These are phyloP conservation scores for Tylopilus plumbeoviolaceoides DNA, from an alignment of 768 basidiomycete species.

Conservation along the genomic window DNA sequence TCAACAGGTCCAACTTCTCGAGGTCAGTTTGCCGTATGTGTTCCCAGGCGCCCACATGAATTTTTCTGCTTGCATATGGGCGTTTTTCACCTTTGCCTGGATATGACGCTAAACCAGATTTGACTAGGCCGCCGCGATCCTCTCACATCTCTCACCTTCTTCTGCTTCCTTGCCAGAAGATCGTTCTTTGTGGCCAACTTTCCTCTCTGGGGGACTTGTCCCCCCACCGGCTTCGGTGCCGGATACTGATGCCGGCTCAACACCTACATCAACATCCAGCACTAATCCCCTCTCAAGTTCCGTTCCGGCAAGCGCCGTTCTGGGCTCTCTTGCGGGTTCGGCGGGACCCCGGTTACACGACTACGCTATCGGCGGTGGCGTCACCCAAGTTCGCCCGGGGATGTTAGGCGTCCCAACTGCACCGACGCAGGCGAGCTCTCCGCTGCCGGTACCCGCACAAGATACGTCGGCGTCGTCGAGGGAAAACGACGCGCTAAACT, in stretches of 20 bases:
- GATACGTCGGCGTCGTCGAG: constrained; percentile 1
- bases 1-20: constrained; percentile 94
- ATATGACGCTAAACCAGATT: constrained; percentile 6
- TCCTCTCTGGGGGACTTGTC: constrained; percentile 66
- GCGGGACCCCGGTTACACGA: constrained; percentile 63
- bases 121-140: constrained; percentile 83
- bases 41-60: not conserved
- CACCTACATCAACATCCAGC: constrained; percentile 13
- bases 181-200: constrained; percentile 88
- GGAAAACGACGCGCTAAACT: constrained; percentile 26
- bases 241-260: constrained; percentile 6
- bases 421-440: not conserved
- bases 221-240: constrained; percentile 41
- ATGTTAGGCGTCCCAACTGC: constrained; percentile 36
- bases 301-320: constrained; percentile 37
- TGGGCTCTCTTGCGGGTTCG: not conserved
- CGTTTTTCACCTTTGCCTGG: not conserved
- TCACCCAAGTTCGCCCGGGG: constrained; percentile 61
- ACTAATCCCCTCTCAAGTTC: constrained; percentile 44
- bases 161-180: constrained; percentile 84
- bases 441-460: constrained; percentile 3
- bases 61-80: not conserved
- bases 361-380: constrained; percentile 45
- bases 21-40: constrained; percentile 43
- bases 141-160: constrained; percentile 76